A percentile compares a stretch with the other conserved stretches of the same genome.
phyloP scores from a whole-genome alignment of 2,329 filamentous ascomycete species.

The Emericellopsis cladophorae region DNA sequence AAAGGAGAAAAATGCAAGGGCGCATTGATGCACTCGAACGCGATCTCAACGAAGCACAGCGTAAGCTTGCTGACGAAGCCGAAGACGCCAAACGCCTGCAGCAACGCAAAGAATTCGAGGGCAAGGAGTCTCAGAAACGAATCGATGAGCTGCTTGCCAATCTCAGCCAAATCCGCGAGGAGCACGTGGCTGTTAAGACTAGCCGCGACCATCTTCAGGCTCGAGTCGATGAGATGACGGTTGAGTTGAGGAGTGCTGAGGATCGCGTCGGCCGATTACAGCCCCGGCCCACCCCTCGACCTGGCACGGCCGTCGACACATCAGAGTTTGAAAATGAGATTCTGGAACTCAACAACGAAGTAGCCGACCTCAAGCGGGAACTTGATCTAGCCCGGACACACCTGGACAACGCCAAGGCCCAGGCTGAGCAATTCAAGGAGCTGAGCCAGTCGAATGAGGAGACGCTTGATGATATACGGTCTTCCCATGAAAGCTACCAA shows the following conservation, averaged over 20 bases:
- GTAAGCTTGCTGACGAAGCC: conserved; percentile 68
- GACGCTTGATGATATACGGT: conserved; percentile 64
- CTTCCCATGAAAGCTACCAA: conserved; percentile 76
- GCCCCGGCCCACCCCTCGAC: conserved; percentile 58
- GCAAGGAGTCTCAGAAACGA: conserved; percentile 75
- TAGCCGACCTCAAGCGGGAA: conserved; percentile 77
- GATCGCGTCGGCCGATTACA: conserved; percentile 75
- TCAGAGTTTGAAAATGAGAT: conserved; percentile 45
- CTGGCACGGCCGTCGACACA: conserved; percentile 27
- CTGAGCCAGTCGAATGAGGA: conserved; percentile 85
- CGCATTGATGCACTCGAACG: conserved; percentile 69
- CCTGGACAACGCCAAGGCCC: conserved; percentile 66
- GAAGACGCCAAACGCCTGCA: conserved; percentile 77
- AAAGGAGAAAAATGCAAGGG: conserved; percentile 63
- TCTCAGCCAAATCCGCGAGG: conserved; percentile 70
- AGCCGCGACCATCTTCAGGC: conserved; percentile 80
- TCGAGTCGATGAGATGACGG: conserved; percentile 76
- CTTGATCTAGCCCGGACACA: conserved; percentile 71
- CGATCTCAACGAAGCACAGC: conserved; percentile 67
- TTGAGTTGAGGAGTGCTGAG: conserved; percentile 79
- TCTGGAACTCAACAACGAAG: conserved; percentile 72
- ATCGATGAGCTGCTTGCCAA: conserved; percentile 84
- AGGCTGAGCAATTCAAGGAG: conserved; percentile 77
- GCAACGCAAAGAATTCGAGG: conserved; percentile 80
- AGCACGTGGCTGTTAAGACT: conserved; percentile 76